Percentiles rank a stretch among this genome's conserved stretches.
These are phyloP conservation scores for Penicillium egyptiacum DNA, from an alignment of 495 filamentous ascomycete species.

Conservation along the genomic window DNA sequence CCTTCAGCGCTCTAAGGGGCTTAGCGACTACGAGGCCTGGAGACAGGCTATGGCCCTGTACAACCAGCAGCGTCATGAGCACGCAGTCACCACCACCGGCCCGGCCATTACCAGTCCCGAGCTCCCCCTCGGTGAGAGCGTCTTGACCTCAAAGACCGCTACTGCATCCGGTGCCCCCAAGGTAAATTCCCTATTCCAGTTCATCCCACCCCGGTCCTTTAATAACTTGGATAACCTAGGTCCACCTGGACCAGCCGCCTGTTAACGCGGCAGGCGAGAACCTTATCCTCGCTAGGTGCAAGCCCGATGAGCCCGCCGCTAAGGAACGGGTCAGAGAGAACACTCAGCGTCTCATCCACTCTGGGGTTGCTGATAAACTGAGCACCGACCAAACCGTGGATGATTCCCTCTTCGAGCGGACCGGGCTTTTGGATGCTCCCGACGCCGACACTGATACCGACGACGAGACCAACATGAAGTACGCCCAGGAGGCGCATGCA, in stretches of 20 bases:
- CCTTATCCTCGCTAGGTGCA: not conserved
- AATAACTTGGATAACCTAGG: not conserved
- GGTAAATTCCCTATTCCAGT: not conserved
- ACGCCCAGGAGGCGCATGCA: too few relatives aligned
- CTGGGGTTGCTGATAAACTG: not conserved
- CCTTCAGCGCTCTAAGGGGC: not conserved
- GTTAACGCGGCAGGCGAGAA: constrained; percentile 1
- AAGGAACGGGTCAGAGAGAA: not conserved
- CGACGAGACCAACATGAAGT: too few relatives aligned
- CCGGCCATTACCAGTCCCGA: not conserved
- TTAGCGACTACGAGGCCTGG: not conserved
- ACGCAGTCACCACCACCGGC: not conserved
- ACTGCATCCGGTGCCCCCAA: not conserved
- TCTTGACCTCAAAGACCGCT: not conserved
- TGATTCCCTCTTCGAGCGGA: not conserved
- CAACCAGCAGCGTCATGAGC: not conserved
- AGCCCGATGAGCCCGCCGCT: not conserved
- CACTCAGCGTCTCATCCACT: not conserved
- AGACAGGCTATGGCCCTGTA: not conserved
- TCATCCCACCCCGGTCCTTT: not conserved
- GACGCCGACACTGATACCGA: too few relatives aligned
- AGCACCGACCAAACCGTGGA: not conserved
- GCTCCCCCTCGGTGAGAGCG: not conserved
- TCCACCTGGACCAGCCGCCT: not conserved
- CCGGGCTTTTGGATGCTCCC: not conserved